A percentile compares a stretch with the other conserved stretches of the same genome.
phyloP scores from a whole-genome alignment of 2,329 filamentous ascomycete genomes.

The Hymenotorrendiella dingleyae region DNA sequence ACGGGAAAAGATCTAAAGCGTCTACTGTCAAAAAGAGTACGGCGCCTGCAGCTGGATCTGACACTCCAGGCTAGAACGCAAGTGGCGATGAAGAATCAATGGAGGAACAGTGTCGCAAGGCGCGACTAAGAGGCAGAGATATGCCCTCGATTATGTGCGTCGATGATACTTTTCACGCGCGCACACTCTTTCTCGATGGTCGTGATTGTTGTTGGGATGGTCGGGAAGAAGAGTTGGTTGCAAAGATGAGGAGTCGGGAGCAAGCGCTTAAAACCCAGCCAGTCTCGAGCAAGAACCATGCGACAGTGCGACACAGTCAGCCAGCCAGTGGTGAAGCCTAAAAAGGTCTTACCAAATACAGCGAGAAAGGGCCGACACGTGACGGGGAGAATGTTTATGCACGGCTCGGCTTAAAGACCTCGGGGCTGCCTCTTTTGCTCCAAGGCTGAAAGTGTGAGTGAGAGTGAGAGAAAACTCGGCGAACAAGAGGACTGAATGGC shows the following conservation, averaged over 20 bases:
- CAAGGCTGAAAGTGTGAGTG: too few relatives aligned
- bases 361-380: too few relatives aligned
- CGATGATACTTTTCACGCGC: neutral
- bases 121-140: neutral
- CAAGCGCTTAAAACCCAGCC: neutral
- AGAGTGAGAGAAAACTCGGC: too few relatives aligned
- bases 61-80: neutral
- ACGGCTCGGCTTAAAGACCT: too few relatives aligned
- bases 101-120: too few relatives aligned
- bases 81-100: too few relatives aligned
- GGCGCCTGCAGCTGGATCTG: neutral
- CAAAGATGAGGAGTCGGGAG: slow-evolving; percentile 2
- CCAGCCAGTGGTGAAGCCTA: too few relatives aligned
- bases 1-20: slow-evolving; percentile 17
- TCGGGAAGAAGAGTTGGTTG: neutral
- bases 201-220: neutral
- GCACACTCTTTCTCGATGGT: slow-evolving; percentile 3
- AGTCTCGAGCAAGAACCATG: neutral
- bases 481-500: too few relatives aligned
- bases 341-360: too few relatives aligned
- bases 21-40: slow-evolving; percentile 17
- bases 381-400: too few relatives aligned
- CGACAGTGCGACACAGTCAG: too few relatives aligned
- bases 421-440: too few relatives aligned
- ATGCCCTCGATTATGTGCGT: neutral